Evolutionary conservation across 1,284 basidiomycete genomes (phyloP).

Genomic region (Kalmanozyma brasiliensis): DNA sequence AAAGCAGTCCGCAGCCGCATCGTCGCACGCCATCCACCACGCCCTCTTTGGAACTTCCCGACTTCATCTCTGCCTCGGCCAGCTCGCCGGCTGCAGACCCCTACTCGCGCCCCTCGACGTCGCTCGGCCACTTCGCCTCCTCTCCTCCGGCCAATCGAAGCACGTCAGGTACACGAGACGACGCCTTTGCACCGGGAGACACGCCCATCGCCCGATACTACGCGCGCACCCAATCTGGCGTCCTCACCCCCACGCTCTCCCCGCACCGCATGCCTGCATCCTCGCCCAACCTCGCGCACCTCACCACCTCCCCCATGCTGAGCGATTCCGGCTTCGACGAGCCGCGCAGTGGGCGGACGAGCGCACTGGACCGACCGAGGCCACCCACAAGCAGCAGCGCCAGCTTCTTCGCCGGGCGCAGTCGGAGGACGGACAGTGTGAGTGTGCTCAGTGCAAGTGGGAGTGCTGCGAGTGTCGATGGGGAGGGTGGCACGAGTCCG

Average conservation of each 20-base stretch:
- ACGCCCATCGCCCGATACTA: slow-evolving; percentile 44
- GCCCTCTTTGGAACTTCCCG: slow-evolving; percentile 15
- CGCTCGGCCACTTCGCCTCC: slow-evolving; percentile 44
- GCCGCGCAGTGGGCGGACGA: slow-evolving; percentile 5
- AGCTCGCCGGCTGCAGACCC: neutral
- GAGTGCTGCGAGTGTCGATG: too few relatives aligned
- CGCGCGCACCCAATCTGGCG: too few relatives aligned
- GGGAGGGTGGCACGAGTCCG: slow-evolving; percentile 8
- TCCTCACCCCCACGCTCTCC: too few relatives aligned
- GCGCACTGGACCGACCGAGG: slow-evolving; percentile 42
- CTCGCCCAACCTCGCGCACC: neutral
- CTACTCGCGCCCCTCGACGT: slow-evolving; percentile 36
- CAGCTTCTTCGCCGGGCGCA: slow-evolving; percentile 35
- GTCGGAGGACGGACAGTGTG: slow-evolving; percentile 13
- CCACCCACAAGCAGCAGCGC: slow-evolving; percentile 31
- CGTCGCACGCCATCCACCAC: slow-evolving; percentile 4
- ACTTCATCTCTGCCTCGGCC: neutral
- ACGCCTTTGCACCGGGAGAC: neutral
- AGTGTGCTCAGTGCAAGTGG: slow-evolving; percentile 4
- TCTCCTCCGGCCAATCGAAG: neutral
- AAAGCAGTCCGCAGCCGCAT: neutral
- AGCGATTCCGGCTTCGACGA: too few relatives aligned
- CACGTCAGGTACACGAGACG: slow-evolving; percentile 7
- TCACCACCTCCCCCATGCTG: neutral
- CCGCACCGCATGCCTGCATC: too few relatives aligned